Percentiles rank a stretch among this genome's conserved stretches.
phyloP scores from a whole-genome alignment of 768 basidiomycete genomes.

The Termitomyces sp. region DNA sequence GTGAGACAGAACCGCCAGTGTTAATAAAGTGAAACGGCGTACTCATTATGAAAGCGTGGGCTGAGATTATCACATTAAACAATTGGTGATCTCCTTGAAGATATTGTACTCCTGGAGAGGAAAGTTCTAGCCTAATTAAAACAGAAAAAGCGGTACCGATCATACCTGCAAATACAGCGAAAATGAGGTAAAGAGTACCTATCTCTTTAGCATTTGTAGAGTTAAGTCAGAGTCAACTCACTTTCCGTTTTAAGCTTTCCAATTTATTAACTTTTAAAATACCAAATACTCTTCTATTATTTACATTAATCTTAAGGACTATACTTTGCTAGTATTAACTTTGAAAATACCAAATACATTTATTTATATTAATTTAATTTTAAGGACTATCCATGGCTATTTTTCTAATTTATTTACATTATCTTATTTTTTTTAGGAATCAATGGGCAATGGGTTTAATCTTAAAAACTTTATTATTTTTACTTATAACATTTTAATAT shows the following conservation, averaged over 20 bases:
- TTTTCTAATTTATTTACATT: too few relatives aligned
- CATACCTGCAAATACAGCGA: constrained; percentile 8
- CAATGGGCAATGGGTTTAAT: too few relatives aligned
- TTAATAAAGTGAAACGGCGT: background rate
- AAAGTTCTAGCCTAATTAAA: constrained; percentile 6
- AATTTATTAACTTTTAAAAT: too few relatives aligned
- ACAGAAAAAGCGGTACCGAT: constrained; percentile 2
- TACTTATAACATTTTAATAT: background rate
- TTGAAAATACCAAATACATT: background rate
- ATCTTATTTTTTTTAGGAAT: too few relatives aligned
- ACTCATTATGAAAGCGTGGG: constrained; percentile 5
- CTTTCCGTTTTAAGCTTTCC: background rate
- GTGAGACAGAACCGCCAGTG: background rate
- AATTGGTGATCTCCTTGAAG: too few relatives aligned
- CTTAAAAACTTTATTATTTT: too few relatives aligned
- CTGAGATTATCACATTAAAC: constrained; percentile 3
- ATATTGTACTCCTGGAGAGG: constrained; percentile 4
- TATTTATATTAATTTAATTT: background rate
- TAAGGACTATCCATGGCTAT: background rate
- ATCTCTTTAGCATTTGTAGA: constrained; percentile 11
- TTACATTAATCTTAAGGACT: too few relatives aligned
- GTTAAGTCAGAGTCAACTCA: constrained; percentile 6
- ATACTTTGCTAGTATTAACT: background rate
- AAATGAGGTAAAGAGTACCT: constrained; percentile 8
- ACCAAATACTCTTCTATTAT: too few relatives aligned